Base-by-base conservation (phyloP, 805 yeast genomes). In the Metschnikowia corniflorae region DNA sequence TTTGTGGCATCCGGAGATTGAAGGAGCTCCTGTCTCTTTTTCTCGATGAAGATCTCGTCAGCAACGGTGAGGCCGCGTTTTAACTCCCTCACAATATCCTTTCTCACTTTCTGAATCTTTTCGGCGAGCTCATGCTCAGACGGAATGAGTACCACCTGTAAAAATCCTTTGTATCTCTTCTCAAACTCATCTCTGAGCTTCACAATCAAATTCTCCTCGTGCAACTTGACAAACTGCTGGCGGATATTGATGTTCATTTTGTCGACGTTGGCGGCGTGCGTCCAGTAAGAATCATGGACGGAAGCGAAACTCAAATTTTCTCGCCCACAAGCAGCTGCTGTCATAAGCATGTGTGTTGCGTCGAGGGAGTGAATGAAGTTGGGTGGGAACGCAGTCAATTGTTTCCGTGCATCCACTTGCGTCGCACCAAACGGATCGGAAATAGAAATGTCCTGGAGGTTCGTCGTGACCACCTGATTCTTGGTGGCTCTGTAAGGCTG, bases 211-310 rank as follows among this genome's bases (percentile, higher is more conserved):
- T 88, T 82, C 21, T 74, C 80, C 42, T 75, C 75, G 57, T 91
- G 97, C 38, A 91, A 67, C 35, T 73, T 65, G 43, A 93, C 82
- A 58, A 91, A 91, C 40, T 85, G 80, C 24, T 83, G 80, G 54
- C 98, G 75, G 46, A 93, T 65, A 29, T 75, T 65, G 10, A 50
- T 53, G 59, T 80, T 86, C 93, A 91, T 81, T 3, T 54, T 55
- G 42, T 80, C 81, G 27, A 91, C 79, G 57, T 86, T 91, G 33
- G 77, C 66, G 1, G 98, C 97, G 57, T 93, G 97, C 0, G 97
- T 88, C 98, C 98, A 91, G 59, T 86, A 91, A 0, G 97, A 91
- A 58, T 91, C 98, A 61, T 91, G 98, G 16, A 91, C 98, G 0
- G 97, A 80, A 0, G 97, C 96, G 70, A 93, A 91, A 9, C 78